phyloP scores from a whole-genome alignment of 2,329 filamentous ascomycete genomes.

The Aspergillus sp. region DNA sequence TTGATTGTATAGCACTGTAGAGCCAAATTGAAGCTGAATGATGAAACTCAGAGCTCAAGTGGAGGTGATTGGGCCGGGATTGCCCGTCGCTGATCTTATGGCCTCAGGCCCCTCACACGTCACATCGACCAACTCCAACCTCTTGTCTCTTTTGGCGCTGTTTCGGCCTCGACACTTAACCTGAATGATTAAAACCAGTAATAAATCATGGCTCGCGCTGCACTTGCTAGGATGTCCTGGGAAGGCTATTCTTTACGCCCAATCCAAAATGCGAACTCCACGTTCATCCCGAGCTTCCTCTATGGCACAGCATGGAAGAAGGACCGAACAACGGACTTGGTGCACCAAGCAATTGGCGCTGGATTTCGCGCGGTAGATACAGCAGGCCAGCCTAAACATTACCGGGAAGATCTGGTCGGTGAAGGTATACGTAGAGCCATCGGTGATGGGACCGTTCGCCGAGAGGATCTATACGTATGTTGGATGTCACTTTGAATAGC shows the following conservation, averaged over 20 bases:
- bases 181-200: neutral
- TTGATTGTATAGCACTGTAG: neutral
- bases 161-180: neutral
- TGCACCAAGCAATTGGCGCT: constrained; percentile 64
- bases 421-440: constrained; percentile 65
- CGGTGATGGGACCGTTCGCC: constrained; percentile 55
- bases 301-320: constrained; percentile 91
- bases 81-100: neutral
- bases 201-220: constrained; percentile 21
- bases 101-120: neutral
- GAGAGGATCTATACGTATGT: constrained; percentile 64
- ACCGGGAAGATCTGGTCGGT: constrained; percentile 70
- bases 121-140: neutral
- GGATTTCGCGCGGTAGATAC: constrained; percentile 77
- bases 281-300: constrained; percentile 51
- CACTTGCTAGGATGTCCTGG: constrained; percentile 30
- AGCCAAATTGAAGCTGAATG: neutral
- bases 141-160: neutral
- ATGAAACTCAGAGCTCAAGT: neutral
- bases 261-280: constrained; percentile 22
- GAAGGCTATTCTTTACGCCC: constrained; percentile 30
- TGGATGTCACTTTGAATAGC: neutral
- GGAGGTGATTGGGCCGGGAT: neutral
- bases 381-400: constrained; percentile 75
- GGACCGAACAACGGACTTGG: constrained; percentile 64